Evolutionary conservation across 176 grass and related monocot species (phyloP).

Genomic region (Aegilops bicornis): DNA sequence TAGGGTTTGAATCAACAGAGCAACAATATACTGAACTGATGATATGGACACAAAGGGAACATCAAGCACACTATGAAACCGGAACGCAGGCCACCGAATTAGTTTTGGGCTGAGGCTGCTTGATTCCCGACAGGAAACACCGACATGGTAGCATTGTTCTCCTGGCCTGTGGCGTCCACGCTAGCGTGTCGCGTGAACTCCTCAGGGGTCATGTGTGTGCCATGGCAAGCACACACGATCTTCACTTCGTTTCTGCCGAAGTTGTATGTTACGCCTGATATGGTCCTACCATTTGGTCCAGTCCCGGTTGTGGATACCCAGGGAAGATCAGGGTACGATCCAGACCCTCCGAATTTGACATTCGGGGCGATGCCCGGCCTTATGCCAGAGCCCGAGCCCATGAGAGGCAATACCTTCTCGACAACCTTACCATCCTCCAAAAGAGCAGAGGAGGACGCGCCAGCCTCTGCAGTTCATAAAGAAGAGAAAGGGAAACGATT

Average conservation of each 20-base stretch:
- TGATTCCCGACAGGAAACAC: constrained; percentile 47
- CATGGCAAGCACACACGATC: constrained; percentile 93
- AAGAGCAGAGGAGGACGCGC: constrained; percentile 49
- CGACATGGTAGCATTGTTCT: constrained; percentile 34
- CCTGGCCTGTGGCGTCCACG: constrained; percentile 37
- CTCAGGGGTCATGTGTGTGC: constrained; percentile 68
- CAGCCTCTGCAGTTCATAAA: constrained; percentile 33
- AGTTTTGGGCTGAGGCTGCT: constrained; percentile 61
- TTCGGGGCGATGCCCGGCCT: constrained; percentile 70
- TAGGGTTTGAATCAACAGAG: not conserved
- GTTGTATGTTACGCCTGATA: constrained; percentile 97
- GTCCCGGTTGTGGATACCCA: constrained; percentile 82
- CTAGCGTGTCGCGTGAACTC: constrained; percentile 84
- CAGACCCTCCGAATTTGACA: constrained; percentile 84
- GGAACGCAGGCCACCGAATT: not conserved
- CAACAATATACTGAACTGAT: constrained; percentile 12
- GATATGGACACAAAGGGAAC: constrained; percentile 24
- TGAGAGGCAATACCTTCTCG: constrained; percentile 39
- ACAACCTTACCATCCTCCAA: constrained; percentile 48
- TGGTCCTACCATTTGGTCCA: constrained; percentile 72
- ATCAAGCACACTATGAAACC: constrained; percentile 9
- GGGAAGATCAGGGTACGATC: constrained; percentile 82
- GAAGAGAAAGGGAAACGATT: not conserved
- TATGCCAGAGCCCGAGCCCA: constrained; percentile 60
- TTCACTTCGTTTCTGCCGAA: constrained; percentile 65